Evolutionary conservation across 1,284 basidiomycete genomes (phyloP), one percentile per base, ranked within the genome.

Genomic region (Boletus sp.): DNA sequence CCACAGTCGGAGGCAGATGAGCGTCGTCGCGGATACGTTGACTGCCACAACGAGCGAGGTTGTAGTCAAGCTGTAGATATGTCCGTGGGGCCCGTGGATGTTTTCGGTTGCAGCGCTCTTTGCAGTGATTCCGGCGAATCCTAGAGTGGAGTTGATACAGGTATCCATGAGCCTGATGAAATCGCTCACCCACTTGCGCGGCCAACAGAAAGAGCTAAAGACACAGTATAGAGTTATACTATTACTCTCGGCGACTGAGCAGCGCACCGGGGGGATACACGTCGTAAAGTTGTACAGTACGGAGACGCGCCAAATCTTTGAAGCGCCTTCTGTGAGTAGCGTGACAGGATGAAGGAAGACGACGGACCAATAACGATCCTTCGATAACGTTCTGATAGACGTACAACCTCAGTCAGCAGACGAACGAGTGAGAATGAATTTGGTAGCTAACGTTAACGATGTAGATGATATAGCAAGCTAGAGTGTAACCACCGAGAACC

Each of bases 241-340:
- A 16, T 21, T 11, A 35, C 5, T 27, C 7, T 17, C 4, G 33
- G 51, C 13, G 6, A 16, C 16, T 37, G 46, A 49, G 19, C 4
- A 40, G 62, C 67, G n/a, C 31, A 72, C 71, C 30, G 54, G 51
- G 7, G 71, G 65, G 13, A 69, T 56, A 38, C 70, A 69, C 9
- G 59, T 43, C 46, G 23, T 56, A 44, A 71, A 30, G 25, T 58
- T 58, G 17, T 52, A 71, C 13, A 69, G 6, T 4, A 69, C 13
- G 47, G 51, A 71, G 19, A 71, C 56, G 25, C 69, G 69, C 68
- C 68, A 72, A 16, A 71, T 69, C 68, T 69, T 61, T 21, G 27
- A 6, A 25, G 43, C 14, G 14, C 30, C 13, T 21, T n/a, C 17
- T 3, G 38, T 56, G 46, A 67, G 55, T 44, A 46, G 10, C 38